A percentile compares a stretch with the other conserved stretches of the same genome.
These are phyloP conservation scores for Elsinoe arachidis DNA, from an alignment of 2,329 filamentous ascomycete genomes.

Conservation along the genomic window DNA sequence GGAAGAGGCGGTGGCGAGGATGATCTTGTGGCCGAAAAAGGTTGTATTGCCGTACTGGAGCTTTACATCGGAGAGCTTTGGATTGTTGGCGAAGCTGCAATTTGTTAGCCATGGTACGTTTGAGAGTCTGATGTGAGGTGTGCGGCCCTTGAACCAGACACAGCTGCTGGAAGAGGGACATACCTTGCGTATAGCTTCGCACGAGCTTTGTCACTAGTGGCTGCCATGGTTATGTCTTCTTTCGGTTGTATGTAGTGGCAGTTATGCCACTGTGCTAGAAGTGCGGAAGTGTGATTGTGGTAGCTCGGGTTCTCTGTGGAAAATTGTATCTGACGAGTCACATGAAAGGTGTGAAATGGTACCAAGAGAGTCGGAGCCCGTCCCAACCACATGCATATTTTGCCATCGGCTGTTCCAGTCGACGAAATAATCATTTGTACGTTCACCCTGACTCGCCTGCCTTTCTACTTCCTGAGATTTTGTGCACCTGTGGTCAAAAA, in stretches of 20 bases:
- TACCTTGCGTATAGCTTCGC: not conserved
- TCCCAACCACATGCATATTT: too few species aligned
- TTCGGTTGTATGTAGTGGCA: not conserved
- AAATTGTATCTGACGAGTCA: too few species aligned
- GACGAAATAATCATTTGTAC: too few species aligned
- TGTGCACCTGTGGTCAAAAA: not conserved
- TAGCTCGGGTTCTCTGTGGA: too few species aligned
- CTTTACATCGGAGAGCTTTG: not conserved
- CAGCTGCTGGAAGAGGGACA: not conserved
- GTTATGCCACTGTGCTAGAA: not conserved
- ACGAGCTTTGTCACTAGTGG: not conserved
- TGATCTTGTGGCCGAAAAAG: not conserved
- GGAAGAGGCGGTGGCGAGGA: not conserved
- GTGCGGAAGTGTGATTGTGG: too few species aligned
- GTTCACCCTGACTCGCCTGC: too few species aligned
- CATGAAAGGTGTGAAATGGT: too few species aligned
- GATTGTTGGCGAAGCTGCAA: not conserved
- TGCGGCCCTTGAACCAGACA: not conserved
- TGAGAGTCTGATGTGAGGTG: too few species aligned
- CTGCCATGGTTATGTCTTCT: not conserved
- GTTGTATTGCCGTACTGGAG: not conserved
- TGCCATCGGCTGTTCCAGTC: too few species aligned
- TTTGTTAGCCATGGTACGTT: not conserved
- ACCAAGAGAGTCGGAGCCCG: too few species aligned
- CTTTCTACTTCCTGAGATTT: not conserved